Evolutionary conservation across 2,329 filamentous ascomycete genomes (phyloP).

Genomic region (Neoarthrinium moseri): DNA sequence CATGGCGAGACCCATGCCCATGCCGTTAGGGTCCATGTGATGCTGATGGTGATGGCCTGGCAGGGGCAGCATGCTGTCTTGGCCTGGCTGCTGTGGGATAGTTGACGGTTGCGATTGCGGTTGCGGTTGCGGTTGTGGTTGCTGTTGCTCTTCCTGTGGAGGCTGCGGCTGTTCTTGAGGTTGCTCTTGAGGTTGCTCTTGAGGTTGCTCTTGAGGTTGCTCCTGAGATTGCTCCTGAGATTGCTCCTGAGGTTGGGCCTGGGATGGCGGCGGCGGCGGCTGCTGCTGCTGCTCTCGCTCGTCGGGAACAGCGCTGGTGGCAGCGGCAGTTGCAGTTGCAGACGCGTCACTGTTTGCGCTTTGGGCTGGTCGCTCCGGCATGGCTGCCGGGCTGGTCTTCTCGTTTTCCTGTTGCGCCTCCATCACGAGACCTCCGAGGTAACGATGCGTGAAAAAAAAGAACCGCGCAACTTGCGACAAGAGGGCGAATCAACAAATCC

Average conservation of each 20-base stretch:
- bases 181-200: too few species aligned
- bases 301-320: too few species aligned
- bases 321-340: too few species aligned
- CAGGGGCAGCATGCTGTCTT: neutral
- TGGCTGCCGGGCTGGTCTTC: neutral
- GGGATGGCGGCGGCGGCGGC: too few species aligned
- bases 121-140: neutral
- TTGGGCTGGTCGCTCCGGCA: conserved; percentile 1
- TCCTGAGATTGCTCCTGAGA: too few species aligned
- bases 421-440: neutral
- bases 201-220: too few species aligned
- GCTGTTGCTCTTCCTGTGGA: neutral
- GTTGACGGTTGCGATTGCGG: neutral
- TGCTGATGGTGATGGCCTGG: conserved; percentile 2
- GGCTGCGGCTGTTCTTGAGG: neutral
- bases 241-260: too few species aligned
- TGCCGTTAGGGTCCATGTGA: conserved; percentile 1
- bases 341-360: neutral
- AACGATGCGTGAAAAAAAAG: too few species aligned
- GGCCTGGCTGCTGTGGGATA: neutral
- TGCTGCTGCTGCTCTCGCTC: too few species aligned
- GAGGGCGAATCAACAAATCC: too few species aligned
- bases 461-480: too few species aligned
- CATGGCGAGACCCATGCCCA: conserved; percentile 2
- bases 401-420: conserved; percentile 1